These are phyloP conservation scores for Mucuna pruriens DNA, from an alignment of 306 rosid species.

Conservation along the genomic window DNA sequence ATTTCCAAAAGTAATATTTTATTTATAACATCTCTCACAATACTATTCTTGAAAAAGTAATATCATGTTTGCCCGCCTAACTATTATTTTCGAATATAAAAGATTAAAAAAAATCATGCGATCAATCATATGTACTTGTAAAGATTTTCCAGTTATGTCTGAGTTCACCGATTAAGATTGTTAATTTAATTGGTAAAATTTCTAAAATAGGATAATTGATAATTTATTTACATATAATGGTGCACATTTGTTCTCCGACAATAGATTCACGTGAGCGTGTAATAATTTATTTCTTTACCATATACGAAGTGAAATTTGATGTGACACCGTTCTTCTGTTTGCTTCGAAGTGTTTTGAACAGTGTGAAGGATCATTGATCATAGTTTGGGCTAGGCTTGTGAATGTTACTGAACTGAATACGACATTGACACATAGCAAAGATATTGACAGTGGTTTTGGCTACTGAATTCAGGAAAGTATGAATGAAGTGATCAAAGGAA, in stretches of 20 bases:
- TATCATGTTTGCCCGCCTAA: too few relatives aligned
- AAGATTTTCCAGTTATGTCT: neutral
- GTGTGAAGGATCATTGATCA: neutral
- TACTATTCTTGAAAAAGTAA: too few relatives aligned
- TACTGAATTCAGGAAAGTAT: slow-evolving; percentile 17
- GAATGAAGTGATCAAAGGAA: neutral
- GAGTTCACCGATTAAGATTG: neutral
- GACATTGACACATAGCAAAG: slow-evolving; percentile 12
- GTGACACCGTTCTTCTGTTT: slow-evolving; percentile 5
- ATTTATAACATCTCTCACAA: too few relatives aligned
- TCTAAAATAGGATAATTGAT: neutral
- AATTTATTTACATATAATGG: neutral
- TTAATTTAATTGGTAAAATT: neutral
- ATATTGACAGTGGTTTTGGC: slow-evolving; percentile 24
- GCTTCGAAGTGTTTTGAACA: neutral
- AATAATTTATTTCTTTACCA: slow-evolving; percentile 17
- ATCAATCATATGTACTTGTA: neutral
- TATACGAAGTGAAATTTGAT: slow-evolving; percentile 22
- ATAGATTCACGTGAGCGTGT: slow-evolving; percentile 28
- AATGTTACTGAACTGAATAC: slow-evolving; percentile 1
- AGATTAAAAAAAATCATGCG: neutral
- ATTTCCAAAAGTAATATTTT: too few relatives aligned
- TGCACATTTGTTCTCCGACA: neutral
- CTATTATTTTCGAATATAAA: neutral
- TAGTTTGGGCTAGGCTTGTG: slow-evolving; percentile 4